Base-by-base conservation (phyloP, 441 rosid genomes). In the Adansonia gregorii region DNA sequence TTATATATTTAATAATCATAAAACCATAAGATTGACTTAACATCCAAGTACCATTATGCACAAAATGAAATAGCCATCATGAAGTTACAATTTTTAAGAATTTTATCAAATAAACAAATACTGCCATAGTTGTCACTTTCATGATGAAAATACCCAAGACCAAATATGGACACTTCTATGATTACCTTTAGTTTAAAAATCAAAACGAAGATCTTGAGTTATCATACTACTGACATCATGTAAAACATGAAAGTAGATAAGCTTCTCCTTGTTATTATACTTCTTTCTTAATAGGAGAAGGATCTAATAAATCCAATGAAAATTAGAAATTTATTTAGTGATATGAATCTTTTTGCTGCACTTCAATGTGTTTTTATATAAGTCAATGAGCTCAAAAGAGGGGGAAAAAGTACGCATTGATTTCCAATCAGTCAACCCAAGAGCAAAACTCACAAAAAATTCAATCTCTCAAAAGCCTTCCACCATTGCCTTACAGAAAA, bases 371-470 rank as follows among this genome's bases (percentile, higher is more conserved):
- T 41, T 22, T 31, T 43, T 73, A 35, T 55, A 7, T 0, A 73
- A 41, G 67, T 43, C 76, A 73, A n/a, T 35, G 49, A 54, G 48
- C 75, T 58, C 66, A 73, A 56, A 45, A 58, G 55, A 73, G 67
- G 43, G 55, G 1, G 5, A 9, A 52, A 58, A 58, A 73, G 76
- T 58, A 45, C 49, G 41, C 52, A 58, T 52, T 19, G 54, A 59
- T 73, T 73, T 73, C 35, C 76, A 73, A 73, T 41, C 66, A 73
- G 41, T 41, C 66, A 72, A 35, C 49, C 60, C 75, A 31, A 72
- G 64, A n/a, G 75, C 64, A 58, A 58, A 58, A 73, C 20, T 73
- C 67, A 41, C 14, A 73, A 55, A 73, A 73, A 35, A 72, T 11
- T 39, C 64, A 73, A 56, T 39, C 76, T 72, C 35, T 35, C 52